Evolutionary conservation across 306 rosid species (phyloP), one percentile per base, ranked within the genome.

Genomic region (Ammopiptanthus mongolicus): DNA sequence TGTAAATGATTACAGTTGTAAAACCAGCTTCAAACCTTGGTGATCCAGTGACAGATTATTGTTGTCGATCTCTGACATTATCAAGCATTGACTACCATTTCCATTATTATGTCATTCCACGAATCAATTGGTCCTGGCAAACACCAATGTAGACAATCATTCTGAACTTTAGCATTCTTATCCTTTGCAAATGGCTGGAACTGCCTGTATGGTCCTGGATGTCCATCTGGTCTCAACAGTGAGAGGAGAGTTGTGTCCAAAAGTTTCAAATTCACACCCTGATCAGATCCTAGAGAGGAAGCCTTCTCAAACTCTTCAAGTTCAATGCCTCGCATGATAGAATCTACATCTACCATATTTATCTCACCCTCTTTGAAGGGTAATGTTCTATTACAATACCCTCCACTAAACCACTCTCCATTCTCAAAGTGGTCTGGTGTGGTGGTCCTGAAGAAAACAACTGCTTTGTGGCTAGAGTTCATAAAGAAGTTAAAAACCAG

Each of bases 371-470:
- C 94, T 65, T 86, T 87, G 77, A 89, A 88, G 22, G 98, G 98
- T 4, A 80, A 72, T 47, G 91, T 89, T 76, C 97, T 80, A 59
- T 94, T 91, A 78, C 98, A 94, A 19, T 85, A 84, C 60, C 98
- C 98, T 83, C 97, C 98, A 51, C 92, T 91, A 73, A 87, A 88
- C 98, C 98, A 94, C 81, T 88, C 97, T 2, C 97, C 98, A 17
- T 91, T 88, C 86, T 91, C 92, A 62, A 94, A 94, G 81, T 94
- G 98, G 31, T 94, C 98, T 0, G 98, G 98, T 1, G 88, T 87
- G 47, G 93, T 84, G 34, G 97, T 89, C 80, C 98, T 84, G 34
- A 91, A 78, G 74, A 94, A 81, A 41, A 90, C 93, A 15, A 61
- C 50, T 0, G 86, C 86, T 58, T 85, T 87, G 44, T 91, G 93